These are phyloP conservation scores for Discostella stelligeroides DNA, from an alignment of 108 stramenopile genomes.

Conservation along the genomic window DNA sequence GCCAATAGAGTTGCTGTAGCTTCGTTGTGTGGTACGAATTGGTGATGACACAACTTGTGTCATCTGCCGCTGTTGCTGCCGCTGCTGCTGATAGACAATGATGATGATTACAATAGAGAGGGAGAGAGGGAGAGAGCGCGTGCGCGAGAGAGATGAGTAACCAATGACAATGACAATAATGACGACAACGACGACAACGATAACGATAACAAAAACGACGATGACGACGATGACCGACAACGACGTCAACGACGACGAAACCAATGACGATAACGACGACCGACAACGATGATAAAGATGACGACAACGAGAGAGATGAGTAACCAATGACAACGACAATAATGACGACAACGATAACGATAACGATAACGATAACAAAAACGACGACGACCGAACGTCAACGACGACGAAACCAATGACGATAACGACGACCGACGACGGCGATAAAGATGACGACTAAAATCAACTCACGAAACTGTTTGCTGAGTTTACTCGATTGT, in stretches of 20 bases:
- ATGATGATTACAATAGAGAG: too few relatives aligned
- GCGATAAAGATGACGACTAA: neutral
- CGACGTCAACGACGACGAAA: constrained; percentile 1
- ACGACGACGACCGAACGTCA: neutral
- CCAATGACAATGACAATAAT: neutral
- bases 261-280: neutral
- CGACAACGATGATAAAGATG: neutral
- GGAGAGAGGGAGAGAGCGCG: too few relatives aligned
- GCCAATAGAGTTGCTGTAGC: too few relatives aligned
- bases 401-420: neutral
- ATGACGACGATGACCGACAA: neutral
- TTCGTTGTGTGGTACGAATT: too few relatives aligned
- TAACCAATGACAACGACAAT: neutral
- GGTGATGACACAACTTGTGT: too few relatives aligned
- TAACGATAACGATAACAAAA: constrained; percentile 8
- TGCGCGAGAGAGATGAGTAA: neutral
- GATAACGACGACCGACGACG: neutral
- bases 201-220: neutral
- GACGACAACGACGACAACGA: neutral
- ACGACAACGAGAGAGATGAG: too few relatives aligned
- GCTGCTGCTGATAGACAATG: too few relatives aligned
- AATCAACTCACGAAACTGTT: constrained; percentile 7
- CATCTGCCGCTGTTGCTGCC: too few relatives aligned
- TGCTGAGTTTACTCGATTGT: constrained; percentile 1
- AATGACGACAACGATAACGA: constrained; percentile 2